Evolutionary conservation across 352 stramenopile species (phyloP).

Genomic region (Pythium sukuiense): DNA sequence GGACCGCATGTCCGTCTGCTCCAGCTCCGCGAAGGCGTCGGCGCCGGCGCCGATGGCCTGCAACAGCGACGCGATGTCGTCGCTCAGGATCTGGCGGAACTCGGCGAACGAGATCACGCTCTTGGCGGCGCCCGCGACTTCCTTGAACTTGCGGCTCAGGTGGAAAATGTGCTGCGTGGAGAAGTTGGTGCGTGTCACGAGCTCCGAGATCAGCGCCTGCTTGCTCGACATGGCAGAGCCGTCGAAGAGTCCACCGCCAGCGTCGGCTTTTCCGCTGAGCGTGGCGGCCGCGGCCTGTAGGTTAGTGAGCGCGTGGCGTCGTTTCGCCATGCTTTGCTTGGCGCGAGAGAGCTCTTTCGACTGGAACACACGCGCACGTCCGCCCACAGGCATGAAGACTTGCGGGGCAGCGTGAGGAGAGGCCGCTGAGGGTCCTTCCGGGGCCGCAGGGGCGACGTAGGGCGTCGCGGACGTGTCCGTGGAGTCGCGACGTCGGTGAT

Average conservation of each 20-base stretch:
- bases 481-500: conserved; percentile 1
- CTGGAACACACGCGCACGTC: conserved; percentile 35
- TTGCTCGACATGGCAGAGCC: conserved; percentile 25
- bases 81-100: conserved; percentile 44
- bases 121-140: conserved; percentile 35
- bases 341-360: conserved; percentile 28
- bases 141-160: conserved; percentile 53
- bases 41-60: conserved; percentile 22
- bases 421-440: neutral
- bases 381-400: conserved; percentile 33
- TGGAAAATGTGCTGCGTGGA: conserved; percentile 48
- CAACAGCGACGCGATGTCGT: conserved; percentile 33
- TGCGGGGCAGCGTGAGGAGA: neutral
- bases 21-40: conserved; percentile 9
- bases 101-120: conserved; percentile 43
- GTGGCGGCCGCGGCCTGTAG: conserved; percentile 21
- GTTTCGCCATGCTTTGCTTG: conserved; percentile 31
- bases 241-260: neutral
- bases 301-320: conserved; percentile 39
- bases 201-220: conserved; percentile 49
- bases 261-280: neutral
- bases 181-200: conserved; percentile 40
- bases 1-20: conserved; percentile 26
- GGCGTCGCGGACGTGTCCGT: neutral
- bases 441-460: neutral